Evolutionary conservation across 2,329 filamentous ascomycete species (phyloP).

Genomic region (Stagonosporopsis rhizophila): DNA sequence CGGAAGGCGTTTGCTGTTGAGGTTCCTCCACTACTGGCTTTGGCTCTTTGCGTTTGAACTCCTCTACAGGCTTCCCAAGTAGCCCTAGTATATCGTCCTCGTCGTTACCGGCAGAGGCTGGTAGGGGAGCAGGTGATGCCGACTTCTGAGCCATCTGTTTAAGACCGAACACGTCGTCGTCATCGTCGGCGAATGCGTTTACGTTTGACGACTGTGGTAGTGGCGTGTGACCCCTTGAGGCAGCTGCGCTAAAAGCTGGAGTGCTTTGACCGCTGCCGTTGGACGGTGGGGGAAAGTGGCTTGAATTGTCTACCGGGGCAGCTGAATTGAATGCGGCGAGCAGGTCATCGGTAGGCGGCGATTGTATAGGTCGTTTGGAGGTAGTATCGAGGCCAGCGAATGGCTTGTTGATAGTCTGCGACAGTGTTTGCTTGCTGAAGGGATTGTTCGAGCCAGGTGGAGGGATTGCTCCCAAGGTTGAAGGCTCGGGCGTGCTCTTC

Average conservation of each 20-base stretch:
- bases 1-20: constrained; percentile 14
- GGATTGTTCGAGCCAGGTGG: constrained; percentile 28
- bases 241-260: constrained; percentile 41
- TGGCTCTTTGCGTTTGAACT: constrained; percentile 49
- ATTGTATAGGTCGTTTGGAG: constrained; percentile 38
- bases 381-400: constrained; percentile 46
- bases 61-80: constrained; percentile 65
- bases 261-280: constrained; percentile 52
- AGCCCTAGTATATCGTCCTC: constrained; percentile 71
- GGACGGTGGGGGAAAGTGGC: constrained; percentile 61
- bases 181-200: constrained; percentile 62
- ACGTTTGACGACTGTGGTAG: constrained; percentile 27
- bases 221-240: constrained; percentile 39
- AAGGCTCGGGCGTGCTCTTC: constrained; percentile 56
- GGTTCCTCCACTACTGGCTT: constrained; percentile 14
- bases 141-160: constrained; percentile 64
- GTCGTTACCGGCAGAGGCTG: constrained; percentile 25
- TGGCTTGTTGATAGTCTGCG: constrained; percentile 49
- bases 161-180: constrained; percentile 88
- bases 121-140: constrained; percentile 32
- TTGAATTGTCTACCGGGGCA: constrained; percentile 66
- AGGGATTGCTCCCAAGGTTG: constrained; percentile 33
- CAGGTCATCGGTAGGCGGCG: constrained; percentile 60
- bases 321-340: constrained; percentile 67
- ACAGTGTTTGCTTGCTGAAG: constrained; percentile 38